Evolutionary conservation across 2,329 filamentous ascomycete genomes (phyloP).

Genomic region (Penicillium brevicompactum): DNA sequence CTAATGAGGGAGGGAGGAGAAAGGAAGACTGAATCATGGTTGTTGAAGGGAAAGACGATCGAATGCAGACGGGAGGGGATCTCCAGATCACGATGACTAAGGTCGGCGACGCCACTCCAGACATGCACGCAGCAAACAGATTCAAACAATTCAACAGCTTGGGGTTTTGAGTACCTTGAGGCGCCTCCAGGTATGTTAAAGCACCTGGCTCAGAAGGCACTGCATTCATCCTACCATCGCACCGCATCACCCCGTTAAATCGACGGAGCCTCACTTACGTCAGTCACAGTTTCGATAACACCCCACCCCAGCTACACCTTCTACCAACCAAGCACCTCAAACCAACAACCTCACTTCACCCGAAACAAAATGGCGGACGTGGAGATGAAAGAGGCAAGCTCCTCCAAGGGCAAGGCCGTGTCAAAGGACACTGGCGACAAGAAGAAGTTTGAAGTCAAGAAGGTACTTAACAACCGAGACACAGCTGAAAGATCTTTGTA

Average conservation of each 20-base stretch:
- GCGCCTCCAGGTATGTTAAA: background rate
- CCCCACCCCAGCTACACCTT: slow-evolving; percentile 7
- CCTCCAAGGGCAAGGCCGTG: slow-evolving; percentile 56
- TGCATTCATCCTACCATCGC: background rate
- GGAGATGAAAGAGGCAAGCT: slow-evolving; percentile 81
- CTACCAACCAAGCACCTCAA: slow-evolving; percentile 10
- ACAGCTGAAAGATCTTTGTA: background rate
- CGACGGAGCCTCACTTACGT: slow-evolving; percentile 12
- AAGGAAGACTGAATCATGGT: slow-evolving; percentile 7
- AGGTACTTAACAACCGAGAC: slow-evolving; percentile 59
- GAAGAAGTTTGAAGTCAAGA: slow-evolving; percentile 98
- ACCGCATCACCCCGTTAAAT: background rate
- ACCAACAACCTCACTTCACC: background rate
- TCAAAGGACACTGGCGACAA: slow-evolving; percentile 67
- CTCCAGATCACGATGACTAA: slow-evolving; percentile 25
- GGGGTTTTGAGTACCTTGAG: slow-evolving; percentile 9
- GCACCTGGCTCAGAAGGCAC: background rate
- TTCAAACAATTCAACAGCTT: slow-evolving; percentile 14
- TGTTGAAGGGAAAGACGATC: slow-evolving; percentile 18
- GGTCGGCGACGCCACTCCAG: slow-evolving; percentile 18
- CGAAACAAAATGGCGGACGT: slow-evolving; percentile 78
- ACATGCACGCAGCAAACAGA: slow-evolving; percentile 22
- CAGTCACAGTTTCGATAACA: slow-evolving; percentile 11
- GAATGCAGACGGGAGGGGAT: slow-evolving; percentile 10
- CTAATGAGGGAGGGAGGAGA: slow-evolving; percentile 3